These are phyloP conservation scores for Gossypium raimondii DNA, from an alignment of 345 rosid species.

Conservation along the genomic window DNA sequence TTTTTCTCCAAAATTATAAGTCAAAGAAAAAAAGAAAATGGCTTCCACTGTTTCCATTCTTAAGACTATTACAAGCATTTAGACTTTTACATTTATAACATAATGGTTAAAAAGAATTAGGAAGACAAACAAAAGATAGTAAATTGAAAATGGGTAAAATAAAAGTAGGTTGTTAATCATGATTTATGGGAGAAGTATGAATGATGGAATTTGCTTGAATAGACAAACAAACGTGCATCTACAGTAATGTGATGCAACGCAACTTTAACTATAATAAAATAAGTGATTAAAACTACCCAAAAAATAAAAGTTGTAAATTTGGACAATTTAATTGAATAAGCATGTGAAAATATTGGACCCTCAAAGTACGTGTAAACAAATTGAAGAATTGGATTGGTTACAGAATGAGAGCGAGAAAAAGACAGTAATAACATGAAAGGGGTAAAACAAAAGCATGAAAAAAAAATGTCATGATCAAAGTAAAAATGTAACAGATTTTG, in stretches of 20 bases:
- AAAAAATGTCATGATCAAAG: background rate
- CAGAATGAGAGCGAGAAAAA: background rate
- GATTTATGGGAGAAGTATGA: background rate
- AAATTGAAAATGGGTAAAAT: background rate
- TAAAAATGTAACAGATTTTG: background rate
- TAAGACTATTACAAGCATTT: background rate
- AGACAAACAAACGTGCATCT: conserved; percentile 7
- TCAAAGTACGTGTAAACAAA: background rate
- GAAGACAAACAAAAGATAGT: no score
- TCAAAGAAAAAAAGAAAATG: background rate
- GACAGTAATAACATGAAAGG: background rate
- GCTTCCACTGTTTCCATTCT: no score
- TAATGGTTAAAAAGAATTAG: background rate
- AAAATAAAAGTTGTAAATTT: background rate
- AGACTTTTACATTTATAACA: background rate
- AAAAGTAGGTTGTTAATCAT: background rate
- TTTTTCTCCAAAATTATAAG: background rate
- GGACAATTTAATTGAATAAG: background rate
- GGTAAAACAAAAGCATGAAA: background rate
- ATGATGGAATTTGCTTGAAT: background rate
- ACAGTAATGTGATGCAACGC: background rate
- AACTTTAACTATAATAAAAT: background rate
- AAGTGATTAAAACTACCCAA: background rate
- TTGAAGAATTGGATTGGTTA: background rate
- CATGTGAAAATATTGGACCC: conserved; percentile 6